Conservation (phyloP, 2,329 filamentous ascomycete species). For the Beauveria brongniartii region DNA sequence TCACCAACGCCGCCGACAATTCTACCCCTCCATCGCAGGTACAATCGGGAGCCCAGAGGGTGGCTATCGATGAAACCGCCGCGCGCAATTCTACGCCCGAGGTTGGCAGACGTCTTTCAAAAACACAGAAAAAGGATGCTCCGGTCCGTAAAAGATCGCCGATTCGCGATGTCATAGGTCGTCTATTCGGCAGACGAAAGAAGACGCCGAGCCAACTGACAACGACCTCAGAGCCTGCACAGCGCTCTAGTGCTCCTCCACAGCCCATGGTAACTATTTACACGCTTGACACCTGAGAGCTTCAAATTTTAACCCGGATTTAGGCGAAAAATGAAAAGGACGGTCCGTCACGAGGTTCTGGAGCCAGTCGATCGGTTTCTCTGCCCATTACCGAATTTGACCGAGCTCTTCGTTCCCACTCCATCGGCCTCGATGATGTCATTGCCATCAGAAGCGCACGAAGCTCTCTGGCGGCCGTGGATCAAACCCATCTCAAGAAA, state of each 20-base stretch:
- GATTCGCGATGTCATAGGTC: slow-evolving; percentile 46
- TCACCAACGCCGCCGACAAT: neutral
- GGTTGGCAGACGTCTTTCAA: slow-evolving; percentile 36
- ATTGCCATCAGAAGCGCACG: slow-evolving; percentile 44
- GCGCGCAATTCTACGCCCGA: neutral
- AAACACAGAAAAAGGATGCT: slow-evolving; percentile 8
- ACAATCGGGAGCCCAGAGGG: neutral
- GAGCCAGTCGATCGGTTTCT: slow-evolving; percentile 45
- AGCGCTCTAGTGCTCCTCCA: slow-evolving; percentile 2
- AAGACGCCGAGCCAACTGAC: slow-evolving; percentile 29
- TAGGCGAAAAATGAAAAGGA: neutral
- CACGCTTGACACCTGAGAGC: neutral
- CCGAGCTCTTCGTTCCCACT: slow-evolving; percentile 53
- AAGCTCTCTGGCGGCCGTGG: slow-evolving; percentile 40
- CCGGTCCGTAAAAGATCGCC: slow-evolving; percentile 51
- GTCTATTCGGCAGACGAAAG: slow-evolving; percentile 51
- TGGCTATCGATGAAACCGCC: neutral
- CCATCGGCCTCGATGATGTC: slow-evolving; percentile 48
- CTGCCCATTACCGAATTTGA: slow-evolving; percentile 54
- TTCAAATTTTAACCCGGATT: neutral
- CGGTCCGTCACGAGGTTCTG: neutral
- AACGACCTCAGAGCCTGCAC: neutral
- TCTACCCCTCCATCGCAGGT: neutral
- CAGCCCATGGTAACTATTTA: slow-evolving; percentile 9
- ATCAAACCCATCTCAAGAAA: slow-evolving; percentile 29